A percentile compares a stretch with the other conserved stretches of the same genome.
These are phyloP conservation scores for Microdochium paspali DNA, from an alignment of 2,329 filamentous ascomycete species.

Conservation along the genomic window DNA sequence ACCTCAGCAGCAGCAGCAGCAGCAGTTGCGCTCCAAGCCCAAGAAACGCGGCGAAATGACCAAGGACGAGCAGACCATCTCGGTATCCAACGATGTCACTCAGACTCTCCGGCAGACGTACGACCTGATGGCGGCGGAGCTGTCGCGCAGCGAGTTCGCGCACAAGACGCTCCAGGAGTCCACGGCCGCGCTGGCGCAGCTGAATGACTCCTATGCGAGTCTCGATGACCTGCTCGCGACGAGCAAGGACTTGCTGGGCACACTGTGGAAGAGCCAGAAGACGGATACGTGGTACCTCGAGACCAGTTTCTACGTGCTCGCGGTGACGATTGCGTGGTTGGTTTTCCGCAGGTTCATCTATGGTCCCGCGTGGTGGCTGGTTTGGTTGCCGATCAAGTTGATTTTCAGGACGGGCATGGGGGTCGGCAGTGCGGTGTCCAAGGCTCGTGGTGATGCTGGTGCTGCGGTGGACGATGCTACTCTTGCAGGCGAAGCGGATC, in stretches of 20 bases:
- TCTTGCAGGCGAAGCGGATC: neutral
- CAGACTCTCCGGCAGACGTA: constrained; percentile 76
- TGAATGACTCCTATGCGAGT: constrained; percentile 72
- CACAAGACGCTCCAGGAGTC: constrained; percentile 81
- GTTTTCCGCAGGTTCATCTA: constrained; percentile 78
- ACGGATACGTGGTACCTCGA: constrained; percentile 97
- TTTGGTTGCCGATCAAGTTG: constrained; percentile 72
- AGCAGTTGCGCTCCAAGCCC: constrained; percentile 21
- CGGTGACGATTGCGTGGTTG: constrained; percentile 73
- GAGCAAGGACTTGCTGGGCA: constrained; percentile 66
- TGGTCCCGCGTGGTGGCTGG: constrained; percentile 81
- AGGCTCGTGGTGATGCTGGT: neutral
- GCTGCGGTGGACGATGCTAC: neutral
- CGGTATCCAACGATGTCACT: constrained; percentile 77
- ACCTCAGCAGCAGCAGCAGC: constrained; percentile 5
- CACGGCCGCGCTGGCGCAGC: constrained; percentile 68
- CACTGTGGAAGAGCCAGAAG: constrained; percentile 80
- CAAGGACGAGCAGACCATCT: constrained; percentile 60
- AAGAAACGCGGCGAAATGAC: constrained; percentile 21
- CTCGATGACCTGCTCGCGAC: constrained; percentile 69
- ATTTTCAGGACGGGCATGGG: constrained; percentile 49
- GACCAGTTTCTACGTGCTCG: constrained; percentile 75
- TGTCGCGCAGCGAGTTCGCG: constrained; percentile 80
- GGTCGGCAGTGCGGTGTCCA: constrained; percentile 37
- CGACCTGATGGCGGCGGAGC: constrained; percentile 74